Evolutionary conservation across 495 filamentous ascomycete species (phyloP).

Genomic region (Penicillium fimorum): DNA sequence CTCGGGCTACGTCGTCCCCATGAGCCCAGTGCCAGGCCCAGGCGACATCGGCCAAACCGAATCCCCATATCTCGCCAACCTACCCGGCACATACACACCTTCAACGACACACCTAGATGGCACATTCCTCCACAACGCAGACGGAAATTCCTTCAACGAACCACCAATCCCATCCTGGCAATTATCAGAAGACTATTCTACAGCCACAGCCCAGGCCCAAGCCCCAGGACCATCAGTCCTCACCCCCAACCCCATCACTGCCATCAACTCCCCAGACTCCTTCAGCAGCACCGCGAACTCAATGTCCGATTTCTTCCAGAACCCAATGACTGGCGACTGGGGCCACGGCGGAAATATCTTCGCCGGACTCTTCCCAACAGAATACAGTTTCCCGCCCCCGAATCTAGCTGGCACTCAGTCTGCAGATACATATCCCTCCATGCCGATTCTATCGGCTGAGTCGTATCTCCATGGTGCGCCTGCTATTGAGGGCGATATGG

Average conservation of each 20-base stretch:
- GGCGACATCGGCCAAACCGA: not conserved
- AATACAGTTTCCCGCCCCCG: slow-evolving; percentile 11
- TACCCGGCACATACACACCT: slow-evolving; percentile 11
- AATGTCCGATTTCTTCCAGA: slow-evolving; percentile 40
- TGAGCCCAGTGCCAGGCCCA: slow-evolving; percentile 21
- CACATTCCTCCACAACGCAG: slow-evolving; percentile 4
- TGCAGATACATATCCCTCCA: not conserved
- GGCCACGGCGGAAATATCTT: slow-evolving; percentile 34
- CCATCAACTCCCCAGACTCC: slow-evolving; percentile 24
- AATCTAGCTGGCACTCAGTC: not conserved
- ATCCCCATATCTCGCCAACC: slow-evolving; percentile 6
- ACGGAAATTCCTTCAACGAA: slow-evolving; percentile 1
- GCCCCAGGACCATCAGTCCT: slow-evolving; percentile 1
- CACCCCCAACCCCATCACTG: not conserved
- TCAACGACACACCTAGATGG: not conserved
- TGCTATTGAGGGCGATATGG: not conserved
- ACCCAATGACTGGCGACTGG: slow-evolving; percentile 41
- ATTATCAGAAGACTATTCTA: slow-evolving; percentile 14
- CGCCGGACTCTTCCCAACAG: slow-evolving; percentile 28
- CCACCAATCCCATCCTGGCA: slow-evolving; percentile 12
- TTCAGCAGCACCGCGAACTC: slow-evolving; percentile 16
- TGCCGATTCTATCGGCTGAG: slow-evolving; percentile 23
- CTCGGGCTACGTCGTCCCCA: slow-evolving; percentile 39
- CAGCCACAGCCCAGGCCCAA: slow-evolving; percentile 1
- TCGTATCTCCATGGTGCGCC: slow-evolving; percentile 20